A percentile compares a stretch with the other conserved stretches of the same genome.
phyloP scores from a whole-genome alignment of 352 stramenopile genomes.

The Halophytophthora polymorphica region DNA sequence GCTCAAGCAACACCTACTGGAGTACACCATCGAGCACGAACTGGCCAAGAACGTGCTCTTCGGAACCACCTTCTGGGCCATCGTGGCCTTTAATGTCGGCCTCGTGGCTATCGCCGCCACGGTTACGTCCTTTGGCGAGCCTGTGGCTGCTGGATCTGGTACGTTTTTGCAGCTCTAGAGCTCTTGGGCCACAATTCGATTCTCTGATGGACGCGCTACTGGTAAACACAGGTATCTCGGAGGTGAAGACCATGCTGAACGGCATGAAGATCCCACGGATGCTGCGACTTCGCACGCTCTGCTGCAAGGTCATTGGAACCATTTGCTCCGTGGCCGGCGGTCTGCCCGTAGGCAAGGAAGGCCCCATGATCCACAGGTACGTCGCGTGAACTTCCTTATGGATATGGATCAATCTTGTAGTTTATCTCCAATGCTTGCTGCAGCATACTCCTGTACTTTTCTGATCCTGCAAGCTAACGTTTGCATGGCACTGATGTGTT shows the following conservation, averaged over 20 bases:
- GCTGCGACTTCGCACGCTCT: constrained; percentile 70
- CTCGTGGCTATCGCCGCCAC: constrained; percentile 75
- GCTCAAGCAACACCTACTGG: constrained; percentile 68
- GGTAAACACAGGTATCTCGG: constrained; percentile 75
- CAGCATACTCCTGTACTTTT: constrained; percentile 12
- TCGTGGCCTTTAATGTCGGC: constrained; percentile 64
- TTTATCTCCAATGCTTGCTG: constrained; percentile 21
- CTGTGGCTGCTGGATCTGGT: constrained; percentile 77
- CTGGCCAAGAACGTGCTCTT: constrained; percentile 63
- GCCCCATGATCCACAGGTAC: constrained; percentile 90
- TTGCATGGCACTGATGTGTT: neutral
- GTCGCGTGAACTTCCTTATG: neutral
- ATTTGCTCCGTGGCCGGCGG: constrained; percentile 82
- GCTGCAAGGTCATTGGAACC: constrained; percentile 88
- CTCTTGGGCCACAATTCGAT: constrained; percentile 4
- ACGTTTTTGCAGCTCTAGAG: neutral
- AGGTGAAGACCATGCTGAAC: constrained; percentile 93
- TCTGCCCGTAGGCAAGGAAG: constrained; percentile 90
- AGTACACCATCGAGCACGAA: constrained; percentile 60
- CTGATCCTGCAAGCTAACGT: neutral
- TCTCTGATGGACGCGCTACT: neutral
- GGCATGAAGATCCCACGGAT: constrained; percentile 85
- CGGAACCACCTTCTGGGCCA: constrained; percentile 63
- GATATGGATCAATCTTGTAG: too few relatives aligned
- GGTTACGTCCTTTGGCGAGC: constrained; percentile 70